Base-by-base conservation (phyloP, 768 basidiomycete genomes). In the Cantharellus cinnabarinus region DNA sequence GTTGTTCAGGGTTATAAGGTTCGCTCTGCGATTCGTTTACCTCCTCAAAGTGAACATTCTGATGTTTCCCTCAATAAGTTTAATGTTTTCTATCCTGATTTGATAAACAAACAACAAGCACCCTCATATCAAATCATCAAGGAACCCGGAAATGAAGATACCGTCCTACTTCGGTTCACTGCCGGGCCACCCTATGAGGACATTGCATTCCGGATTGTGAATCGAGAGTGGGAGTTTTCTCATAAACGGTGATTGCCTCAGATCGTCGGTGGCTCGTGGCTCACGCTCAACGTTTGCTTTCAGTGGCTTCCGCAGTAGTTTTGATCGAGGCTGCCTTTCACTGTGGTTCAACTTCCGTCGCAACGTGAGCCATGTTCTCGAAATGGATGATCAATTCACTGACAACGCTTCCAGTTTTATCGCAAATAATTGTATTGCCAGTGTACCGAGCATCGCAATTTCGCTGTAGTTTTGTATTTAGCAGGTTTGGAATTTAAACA, bases 1-100 rank as follows among this genome's bases (percentile, higher is more conserved):
- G 93, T 98, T 60, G 95, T 99, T 4, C 95, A 98, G 70, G 95
- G 95, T 57, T 99, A 99, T 73, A 98, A 98, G 73, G 85, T 80
- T 65, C 41, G 72, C 62, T 34, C 15, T 48, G 2, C 20, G 34
- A n/a, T 59, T 58, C 38, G 4, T 42, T 56, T 41, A 44, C 57
- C 15, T 5, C 35, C 42, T 58, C 65, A 34, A 67, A 44, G 56
- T 63, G 54, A 65, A 62, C 59, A 60, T 44, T 50, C 55, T 62
- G 40, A 44, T 57, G 39, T 35, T 15, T 35, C 20, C 38, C 3
- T 58, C 20, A 29, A 29, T 3, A 52, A 84, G 80, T 93, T 93
- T 74, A 95, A 94, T 65, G 89, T 99, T 54, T 98, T 99, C 74
- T 99, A 98, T 69, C 95, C 95, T 0, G 95, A 98, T 71, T 81